Evolutionary conservation across 495 filamentous ascomycete genomes (phyloP).

Genomic region (Extremus antarcticus): DNA sequence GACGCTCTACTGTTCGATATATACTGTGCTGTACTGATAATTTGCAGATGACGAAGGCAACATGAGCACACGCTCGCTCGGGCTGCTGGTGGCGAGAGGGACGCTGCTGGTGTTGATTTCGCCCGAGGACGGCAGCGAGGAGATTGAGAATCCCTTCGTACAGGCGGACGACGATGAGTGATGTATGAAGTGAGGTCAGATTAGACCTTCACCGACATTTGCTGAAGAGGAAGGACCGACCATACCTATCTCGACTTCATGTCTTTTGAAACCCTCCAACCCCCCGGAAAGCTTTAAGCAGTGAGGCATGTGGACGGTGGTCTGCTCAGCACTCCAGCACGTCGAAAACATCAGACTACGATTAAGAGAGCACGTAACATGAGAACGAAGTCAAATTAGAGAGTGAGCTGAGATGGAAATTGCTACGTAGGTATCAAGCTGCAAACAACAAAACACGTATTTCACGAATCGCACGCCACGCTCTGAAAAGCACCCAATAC

Average conservation of each 20-base stretch:
- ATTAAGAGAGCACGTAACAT: too few species aligned
- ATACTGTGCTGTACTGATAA: slow-evolving; percentile 4
- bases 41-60: slow-evolving; percentile 80
- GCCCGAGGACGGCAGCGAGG: slow-evolving; percentile 85
- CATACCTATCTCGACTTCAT: background rate
- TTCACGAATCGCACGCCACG: too few species aligned
- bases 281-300: too few species aligned
- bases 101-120: slow-evolving; percentile 87
- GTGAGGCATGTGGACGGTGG: too few species aligned
- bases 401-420: too few species aligned
- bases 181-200: background rate
- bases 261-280: background rate
- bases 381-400: too few species aligned
- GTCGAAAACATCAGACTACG: too few species aligned
- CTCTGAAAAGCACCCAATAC: too few species aligned
- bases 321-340: too few species aligned
- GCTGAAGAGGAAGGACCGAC: background rate
- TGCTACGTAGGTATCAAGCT: too few species aligned
- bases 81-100: slow-evolving; percentile 83
- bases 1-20: background rate
- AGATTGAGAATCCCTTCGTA: slow-evolving; percentile 88
- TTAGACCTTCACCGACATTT: background rate
- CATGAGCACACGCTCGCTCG: slow-evolving; percentile 68
- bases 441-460: too few species aligned
- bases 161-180: slow-evolving; percentile 47